Conservation (phyloP, 2,329 filamentous ascomycete genomes). For the Nothopassalora personata region DNA sequence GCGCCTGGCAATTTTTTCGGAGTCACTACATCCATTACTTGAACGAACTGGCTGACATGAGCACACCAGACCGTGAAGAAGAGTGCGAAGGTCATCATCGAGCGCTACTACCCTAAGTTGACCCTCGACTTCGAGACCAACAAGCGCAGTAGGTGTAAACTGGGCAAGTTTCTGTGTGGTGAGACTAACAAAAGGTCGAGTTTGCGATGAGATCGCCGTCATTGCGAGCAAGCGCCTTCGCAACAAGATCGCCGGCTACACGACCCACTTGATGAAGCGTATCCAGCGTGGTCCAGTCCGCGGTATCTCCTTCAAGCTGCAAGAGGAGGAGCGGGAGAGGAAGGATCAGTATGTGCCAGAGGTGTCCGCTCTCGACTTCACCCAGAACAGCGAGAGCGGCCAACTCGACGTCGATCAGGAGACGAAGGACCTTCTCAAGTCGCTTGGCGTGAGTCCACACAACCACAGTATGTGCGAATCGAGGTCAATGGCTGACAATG, state of each 20-base stretch:
- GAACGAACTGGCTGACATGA: too few species aligned
- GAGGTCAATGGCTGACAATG: conserved; percentile 43
- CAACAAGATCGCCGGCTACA: conserved; percentile 99
- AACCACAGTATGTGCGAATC: conserved; percentile 56
- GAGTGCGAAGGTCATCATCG: conserved; percentile 99
- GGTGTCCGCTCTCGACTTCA: conserved; percentile 96
- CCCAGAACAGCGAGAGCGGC: conserved; percentile 86
- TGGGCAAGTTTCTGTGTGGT: too few species aligned
- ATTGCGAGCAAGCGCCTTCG: conserved; percentile 98
- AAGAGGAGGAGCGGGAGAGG: conserved; percentile 99
- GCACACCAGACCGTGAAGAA: conserved; percentile 60
- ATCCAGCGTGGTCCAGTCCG: conserved; percentile 99
- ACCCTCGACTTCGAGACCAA: conserved; percentile 99
- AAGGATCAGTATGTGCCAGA: conserved; percentile 99
- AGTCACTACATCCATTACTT: too few species aligned
- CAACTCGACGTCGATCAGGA: conserved; percentile 92
- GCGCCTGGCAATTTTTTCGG: too few species aligned
- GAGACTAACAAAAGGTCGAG: too few species aligned
- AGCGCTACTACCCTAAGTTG: conserved; percentile 90
- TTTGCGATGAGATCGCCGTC: conserved; percentile 99
- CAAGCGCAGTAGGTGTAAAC: conserved; percentile 61
- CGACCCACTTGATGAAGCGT: conserved; percentile 96
- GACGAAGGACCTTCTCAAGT: conserved; percentile 99
- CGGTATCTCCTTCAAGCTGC: conserved; percentile 99
- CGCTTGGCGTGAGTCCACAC: conserved; percentile 77